Percentiles rank a stretch among this genome's conserved stretches.
Evolutionary conservation across 1,284 basidiomycete species (phyloP).

Genomic region (Rhodotorula sp.): DNA sequence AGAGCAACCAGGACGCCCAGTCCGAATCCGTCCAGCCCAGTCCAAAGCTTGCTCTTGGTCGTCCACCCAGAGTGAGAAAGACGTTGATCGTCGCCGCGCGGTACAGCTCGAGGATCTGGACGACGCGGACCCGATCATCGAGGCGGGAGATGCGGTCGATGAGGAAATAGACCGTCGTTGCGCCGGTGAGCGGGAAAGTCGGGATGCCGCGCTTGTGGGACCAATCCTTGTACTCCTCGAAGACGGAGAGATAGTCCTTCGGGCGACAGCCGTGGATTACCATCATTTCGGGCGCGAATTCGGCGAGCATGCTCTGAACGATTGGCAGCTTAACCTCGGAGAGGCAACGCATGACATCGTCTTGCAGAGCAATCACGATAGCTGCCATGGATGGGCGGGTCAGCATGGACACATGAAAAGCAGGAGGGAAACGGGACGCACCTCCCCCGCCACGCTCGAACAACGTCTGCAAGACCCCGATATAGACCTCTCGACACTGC

Average conservation of each 20-base stretch:
- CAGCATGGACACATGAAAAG: neutral
- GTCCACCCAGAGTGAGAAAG: neutral
- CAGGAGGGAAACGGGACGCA: neutral
- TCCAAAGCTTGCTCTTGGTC: too few species aligned
- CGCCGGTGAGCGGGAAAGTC: slow-evolving; percentile 20
- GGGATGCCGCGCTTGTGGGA: neutral
- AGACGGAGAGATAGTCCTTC: neutral
- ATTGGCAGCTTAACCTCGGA: neutral
- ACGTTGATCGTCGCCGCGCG: neutral
- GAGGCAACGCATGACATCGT: neutral
- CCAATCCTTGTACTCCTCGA: slow-evolving; percentile 7
- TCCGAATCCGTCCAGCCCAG: neutral
- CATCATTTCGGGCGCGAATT: neutral
- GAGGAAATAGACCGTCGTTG: slow-evolving; percentile 9
- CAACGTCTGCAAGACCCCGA: neutral
- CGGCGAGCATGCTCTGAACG: neutral
- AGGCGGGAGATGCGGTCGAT: neutral
- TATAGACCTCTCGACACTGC: rapidly evolving
- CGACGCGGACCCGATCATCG: neutral
- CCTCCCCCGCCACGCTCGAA: neutral
- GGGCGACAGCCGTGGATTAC: neutral
- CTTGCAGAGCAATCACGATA: slow-evolving; percentile 1
- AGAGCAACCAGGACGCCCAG: neutral
- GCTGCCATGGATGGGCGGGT: neutral
- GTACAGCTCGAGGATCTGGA: slow-evolving; percentile 19